Percentiles rank a stretch among this genome's conserved stretches.
These are phyloP conservation scores for Candida ficus DNA, from an alignment of 805 yeast species.

Conservation along the genomic window DNA sequence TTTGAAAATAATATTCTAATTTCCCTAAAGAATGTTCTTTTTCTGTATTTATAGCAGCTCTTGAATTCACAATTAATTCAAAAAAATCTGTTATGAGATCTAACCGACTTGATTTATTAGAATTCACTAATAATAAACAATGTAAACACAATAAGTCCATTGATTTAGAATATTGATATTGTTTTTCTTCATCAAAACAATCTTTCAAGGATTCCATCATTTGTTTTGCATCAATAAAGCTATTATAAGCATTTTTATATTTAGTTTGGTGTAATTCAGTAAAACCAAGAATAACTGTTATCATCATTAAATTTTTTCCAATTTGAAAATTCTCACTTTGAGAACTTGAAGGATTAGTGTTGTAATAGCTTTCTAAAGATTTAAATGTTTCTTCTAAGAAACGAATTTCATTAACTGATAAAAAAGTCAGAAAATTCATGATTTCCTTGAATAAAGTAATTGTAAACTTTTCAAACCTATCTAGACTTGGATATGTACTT, in stretches of 20 bases:
- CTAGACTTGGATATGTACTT: background rate
- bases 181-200: background rate
- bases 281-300: background rate
- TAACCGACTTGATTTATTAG: background rate
- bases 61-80: no score
- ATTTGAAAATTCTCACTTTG: background rate
- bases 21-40: slow-evolving; percentile 9
- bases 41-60: background rate
- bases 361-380: background rate
- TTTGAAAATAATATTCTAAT: slow-evolving; percentile 10
- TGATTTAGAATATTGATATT: background rate
- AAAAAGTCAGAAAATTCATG: background rate
- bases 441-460: background rate
- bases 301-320: slow-evolving; percentile 1
- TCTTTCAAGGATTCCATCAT: background rate
- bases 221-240: background rate
- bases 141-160: background rate
- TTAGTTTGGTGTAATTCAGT: background rate
- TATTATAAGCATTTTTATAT: background rate
- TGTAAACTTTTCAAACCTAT: background rate
- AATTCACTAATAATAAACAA: background rate
- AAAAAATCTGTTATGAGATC: no score
- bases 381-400: background rate
- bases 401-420: background rate
- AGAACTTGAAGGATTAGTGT: no score